Base-by-base conservation (phyloP, 2,329 filamentous ascomycete genomes). In the Keithomyces neogunnii region DNA sequence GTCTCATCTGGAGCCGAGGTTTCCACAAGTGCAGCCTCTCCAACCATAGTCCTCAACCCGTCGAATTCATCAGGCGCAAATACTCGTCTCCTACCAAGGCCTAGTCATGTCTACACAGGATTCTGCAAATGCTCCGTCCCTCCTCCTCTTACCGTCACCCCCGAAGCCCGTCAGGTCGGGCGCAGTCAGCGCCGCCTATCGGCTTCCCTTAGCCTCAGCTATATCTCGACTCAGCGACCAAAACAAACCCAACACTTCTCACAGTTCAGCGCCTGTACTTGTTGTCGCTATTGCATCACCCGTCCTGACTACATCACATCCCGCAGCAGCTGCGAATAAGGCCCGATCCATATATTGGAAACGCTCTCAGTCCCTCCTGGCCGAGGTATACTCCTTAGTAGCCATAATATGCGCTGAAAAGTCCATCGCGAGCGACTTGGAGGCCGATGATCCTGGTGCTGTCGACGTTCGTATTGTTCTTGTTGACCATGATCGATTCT, bases 391-490 rank as follows among this genome's bases (percentile, higher is more conserved):
- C 74, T 83, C 84, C 60, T 76, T 96, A 47, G 73, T 93, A 51
- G 85, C 85, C 35, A 72, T 84, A 45, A 73, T 89, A n/a, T 89
- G 86, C 55, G 80, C 84, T 10, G 76, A 82, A 57, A 72, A 80
- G 46, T 72, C 71, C 45, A 76, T 71, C 70, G 85, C 66, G 70
- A 88, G 67, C 64, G 88, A 68, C 73, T 80, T 72, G 5, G 68
- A 69, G 4, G 62, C 64, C 42, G 73, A 70, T 11, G 80, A 81
- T 36, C 76, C 81, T 0, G 82, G 83, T 45, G 86, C 88, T 29
- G 79, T 96, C 13, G 89, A 96, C 67, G 77, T 81, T 1, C 81
- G 89, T 4, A 71, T 96, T 13, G 62, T 96, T 31, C 75, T 95
- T 33, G 69, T 96, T 39, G 82, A 90, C 55, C 80, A 86, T 64